A percentile compares a stretch with the other conserved stretches of the same genome.
Evolutionary conservation across 1,284 basidiomycete genomes (phyloP).

Genomic region (Erythrobasidium hasegawianum): DNA sequence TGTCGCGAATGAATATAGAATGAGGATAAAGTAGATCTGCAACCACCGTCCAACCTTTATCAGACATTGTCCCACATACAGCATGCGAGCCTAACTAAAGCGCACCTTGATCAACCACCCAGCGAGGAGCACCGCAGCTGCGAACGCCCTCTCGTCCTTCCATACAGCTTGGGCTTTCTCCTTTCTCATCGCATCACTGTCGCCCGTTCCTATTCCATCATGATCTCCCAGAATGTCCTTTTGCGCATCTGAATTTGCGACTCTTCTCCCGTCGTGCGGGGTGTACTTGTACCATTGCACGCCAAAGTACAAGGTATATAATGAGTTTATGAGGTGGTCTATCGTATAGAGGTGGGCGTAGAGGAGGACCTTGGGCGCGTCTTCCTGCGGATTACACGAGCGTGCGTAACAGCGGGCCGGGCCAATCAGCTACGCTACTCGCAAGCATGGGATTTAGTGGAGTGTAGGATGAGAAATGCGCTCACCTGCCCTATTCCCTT

Average conservation of each 20-base stretch:
- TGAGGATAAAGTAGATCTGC: slow-evolving; percentile 84
- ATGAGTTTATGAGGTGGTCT: slow-evolving; percentile 87
- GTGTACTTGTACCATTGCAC: slow-evolving; percentile 84
- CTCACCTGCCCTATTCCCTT: slow-evolving; percentile 74
- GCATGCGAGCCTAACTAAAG: slow-evolving; percentile 20
- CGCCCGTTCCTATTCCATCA: slow-evolving; percentile 52
- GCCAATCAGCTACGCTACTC: background rate
- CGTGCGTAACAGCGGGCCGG: background rate
- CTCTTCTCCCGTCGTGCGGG: slow-evolving; percentile 79
- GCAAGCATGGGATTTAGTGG: background rate
- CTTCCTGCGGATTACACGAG: slow-evolving; percentile 60
- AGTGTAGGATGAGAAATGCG: too few species aligned
- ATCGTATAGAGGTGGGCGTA: slow-evolving; percentile 89
- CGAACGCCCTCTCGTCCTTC: slow-evolving; percentile 81
- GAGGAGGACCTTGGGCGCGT: slow-evolving; percentile 73
- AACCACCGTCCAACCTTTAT: too few species aligned
- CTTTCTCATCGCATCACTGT: slow-evolving; percentile 63
- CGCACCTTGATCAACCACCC: slow-evolving; percentile 87
- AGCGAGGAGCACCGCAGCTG: slow-evolving; percentile 68
- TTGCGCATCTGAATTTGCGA: slow-evolving; percentile 78
- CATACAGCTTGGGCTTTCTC: slow-evolving; percentile 75
- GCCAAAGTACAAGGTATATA: slow-evolving; percentile 87
- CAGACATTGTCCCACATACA: background rate
- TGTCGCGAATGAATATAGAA: slow-evolving; percentile 89
- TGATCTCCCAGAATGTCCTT: slow-evolving; percentile 63